These are phyloP conservation scores for Melastoma malabathricum DNA, from an alignment of 345 rosid species.

Conservation along the genomic window DNA sequence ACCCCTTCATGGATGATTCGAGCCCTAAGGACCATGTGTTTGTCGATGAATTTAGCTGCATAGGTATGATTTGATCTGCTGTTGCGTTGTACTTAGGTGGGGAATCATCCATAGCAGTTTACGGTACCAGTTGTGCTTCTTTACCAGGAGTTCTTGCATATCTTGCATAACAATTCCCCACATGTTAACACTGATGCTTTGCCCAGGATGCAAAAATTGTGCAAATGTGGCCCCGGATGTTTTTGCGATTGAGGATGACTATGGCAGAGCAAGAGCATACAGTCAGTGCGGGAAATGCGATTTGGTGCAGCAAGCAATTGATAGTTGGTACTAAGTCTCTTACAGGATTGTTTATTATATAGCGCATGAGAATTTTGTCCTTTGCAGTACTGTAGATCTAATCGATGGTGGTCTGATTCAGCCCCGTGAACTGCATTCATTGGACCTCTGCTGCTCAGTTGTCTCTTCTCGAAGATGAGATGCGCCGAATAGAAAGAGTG, in stretches of 20 bases:
- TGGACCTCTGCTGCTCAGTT: conserved; percentile 87
- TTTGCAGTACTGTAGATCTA: background rate
- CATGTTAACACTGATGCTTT: background rate
- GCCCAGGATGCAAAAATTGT: conserved; percentile 88
- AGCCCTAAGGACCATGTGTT: conserved; percentile 53
- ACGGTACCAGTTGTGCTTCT: too few species aligned
- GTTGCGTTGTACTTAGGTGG: too few species aligned
- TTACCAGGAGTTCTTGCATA: too few species aligned
- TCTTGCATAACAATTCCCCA: too few species aligned
- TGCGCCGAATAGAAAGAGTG: conserved; percentile 90
- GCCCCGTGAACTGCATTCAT: conserved; percentile 96
- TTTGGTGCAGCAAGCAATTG: conserved; percentile 70
- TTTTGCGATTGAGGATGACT: conserved; percentile 83
- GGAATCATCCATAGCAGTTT: too few species aligned
- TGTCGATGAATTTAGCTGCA: conserved; percentile 94
- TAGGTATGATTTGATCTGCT: conserved; percentile 28
- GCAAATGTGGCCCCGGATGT: conserved; percentile 64
- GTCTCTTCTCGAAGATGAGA: conserved; percentile 92
- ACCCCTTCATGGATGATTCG: conserved; percentile 80
- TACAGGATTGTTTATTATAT: too few species aligned
- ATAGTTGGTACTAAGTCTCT: conserved; percentile 45
- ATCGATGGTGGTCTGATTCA: conserved; percentile 20
- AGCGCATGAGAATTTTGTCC: too few species aligned
- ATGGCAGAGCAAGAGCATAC: conserved; percentile 84
- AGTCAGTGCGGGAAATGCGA: conserved; percentile 49